These are phyloP conservation scores for Gynostemma pentaphyllum DNA, from an alignment of 306 rosid species.

Conservation along the genomic window DNA sequence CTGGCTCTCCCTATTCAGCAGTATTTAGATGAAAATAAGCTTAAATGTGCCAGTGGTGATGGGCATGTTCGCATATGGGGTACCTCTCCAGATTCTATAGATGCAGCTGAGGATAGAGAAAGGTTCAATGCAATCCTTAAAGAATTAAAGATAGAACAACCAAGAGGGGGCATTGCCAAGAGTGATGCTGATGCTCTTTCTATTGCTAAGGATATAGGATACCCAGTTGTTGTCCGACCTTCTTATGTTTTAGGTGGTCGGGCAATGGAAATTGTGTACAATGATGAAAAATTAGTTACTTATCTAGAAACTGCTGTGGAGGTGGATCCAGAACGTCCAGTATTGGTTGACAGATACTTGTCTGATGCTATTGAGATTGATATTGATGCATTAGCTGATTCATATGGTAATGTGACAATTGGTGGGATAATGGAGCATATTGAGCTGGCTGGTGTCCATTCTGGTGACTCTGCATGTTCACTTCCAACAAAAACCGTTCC, in stretches of 20 bases:
- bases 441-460: conserved; percentile 97
- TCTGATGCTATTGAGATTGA: conserved; percentile 90
- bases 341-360: conserved; percentile 73
- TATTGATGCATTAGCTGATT: conserved; percentile 91
- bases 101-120: conserved; percentile 94
- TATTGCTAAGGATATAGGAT: conserved; percentile 76
- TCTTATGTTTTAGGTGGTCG: conserved; percentile 97
- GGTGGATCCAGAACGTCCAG: conserved; percentile 97
- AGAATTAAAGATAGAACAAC: conserved; percentile 81
- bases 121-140: conserved; percentile 73
- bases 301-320: conserved; percentile 91
- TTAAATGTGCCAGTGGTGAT: conserved; percentile 49
- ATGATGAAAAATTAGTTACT: conserved; percentile 55
- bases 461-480: conserved; percentile 95
- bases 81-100: conserved; percentile 91
- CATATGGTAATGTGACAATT: conserved; percentile 85
- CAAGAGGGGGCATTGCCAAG: conserved; percentile 98
- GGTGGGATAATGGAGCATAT: conserved; percentile 99
- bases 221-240: conserved; percentile 92
- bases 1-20: conserved; percentile 73
- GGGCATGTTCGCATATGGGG: conserved; percentile 85
- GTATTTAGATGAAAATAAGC: conserved; percentile 77
- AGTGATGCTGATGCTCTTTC: conserved; percentile 79
- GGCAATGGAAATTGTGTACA: conserved; percentile 95
- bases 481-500: conserved; percentile 75